Conservation (phyloP, 2,329 filamentous ascomycete genomes). For the Didymella exigua region DNA sequence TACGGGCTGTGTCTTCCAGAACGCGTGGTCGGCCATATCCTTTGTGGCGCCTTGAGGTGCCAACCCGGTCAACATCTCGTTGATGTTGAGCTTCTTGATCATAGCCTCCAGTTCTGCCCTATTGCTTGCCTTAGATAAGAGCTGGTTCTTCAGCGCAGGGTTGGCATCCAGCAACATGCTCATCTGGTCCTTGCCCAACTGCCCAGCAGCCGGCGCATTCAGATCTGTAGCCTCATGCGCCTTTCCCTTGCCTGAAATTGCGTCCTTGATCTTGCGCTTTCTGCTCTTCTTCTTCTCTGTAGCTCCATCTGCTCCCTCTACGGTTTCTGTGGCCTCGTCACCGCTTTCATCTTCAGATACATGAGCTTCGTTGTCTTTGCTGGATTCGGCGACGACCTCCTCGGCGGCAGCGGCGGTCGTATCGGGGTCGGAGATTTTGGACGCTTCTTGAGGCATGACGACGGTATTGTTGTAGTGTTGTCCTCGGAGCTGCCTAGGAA, state of each 20-base stretch:
- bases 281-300: slow-evolving; percentile 69
- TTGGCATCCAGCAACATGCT: slow-evolving; percentile 46
- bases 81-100: slow-evolving; percentile 67
- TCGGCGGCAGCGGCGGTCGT: slow-evolving; percentile 56
- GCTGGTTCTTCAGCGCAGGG: slow-evolving; percentile 47
- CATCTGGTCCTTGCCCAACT: slow-evolving; percentile 48
- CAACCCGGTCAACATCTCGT: slow-evolving; percentile 75
- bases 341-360: slow-evolving; percentile 42
- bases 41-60: slow-evolving; percentile 83
- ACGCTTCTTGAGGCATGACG: slow-evolving; percentile 58
- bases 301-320: slow-evolving; percentile 41
- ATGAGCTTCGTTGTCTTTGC: slow-evolving; percentile 33
- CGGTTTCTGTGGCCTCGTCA: slow-evolving; percentile 39
- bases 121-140: slow-evolving; percentile 38
- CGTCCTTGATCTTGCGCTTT: slow-evolving; percentile 64
- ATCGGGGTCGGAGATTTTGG: slow-evolving; percentile 64
- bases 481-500: slow-evolving; percentile 8
- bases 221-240: slow-evolving; percentile 30
- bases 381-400: slow-evolving; percentile 47
- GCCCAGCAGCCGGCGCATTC: slow-evolving; percentile 37
- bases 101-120: slow-evolving; percentile 51
- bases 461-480: slow-evolving; percentile 14
- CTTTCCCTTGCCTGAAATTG: slow-evolving; percentile 46
- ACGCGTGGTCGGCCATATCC: slow-evolving; percentile 97
- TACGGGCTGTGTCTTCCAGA: slow-evolving; percentile 98